These are phyloP conservation scores for Yamadazyma triangularis DNA, from an alignment of 1,139 yeast species.

Conservation along the genomic window DNA sequence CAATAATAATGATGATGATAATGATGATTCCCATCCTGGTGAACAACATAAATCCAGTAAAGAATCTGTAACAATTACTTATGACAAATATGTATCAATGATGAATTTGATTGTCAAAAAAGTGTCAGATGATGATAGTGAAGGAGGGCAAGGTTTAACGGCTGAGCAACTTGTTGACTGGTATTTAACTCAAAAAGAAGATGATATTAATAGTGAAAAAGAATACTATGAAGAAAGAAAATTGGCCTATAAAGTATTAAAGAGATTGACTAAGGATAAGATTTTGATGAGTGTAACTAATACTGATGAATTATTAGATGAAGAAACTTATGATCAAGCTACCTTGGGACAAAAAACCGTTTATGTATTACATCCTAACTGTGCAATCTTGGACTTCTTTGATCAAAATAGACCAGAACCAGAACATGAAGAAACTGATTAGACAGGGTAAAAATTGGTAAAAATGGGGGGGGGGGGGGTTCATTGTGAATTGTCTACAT, in stretches of 20 bases:
- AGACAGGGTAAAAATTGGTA: no score
- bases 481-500: no score
- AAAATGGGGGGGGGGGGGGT: no score
- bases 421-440: slow-evolving; percentile 6
- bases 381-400: slow-evolving; percentile 64
- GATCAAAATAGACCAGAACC: slow-evolving; percentile 27
- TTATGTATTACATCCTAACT: slow-evolving; percentile 87
- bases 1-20: slow-evolving; percentile 10
- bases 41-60: slow-evolving; percentile 5
- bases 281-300: slow-evolving; percentile 80
- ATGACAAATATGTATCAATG: slow-evolving; percentile 81
- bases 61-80: slow-evolving; percentile 47
- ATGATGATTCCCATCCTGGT: no score
- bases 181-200: slow-evolving; percentile 76
- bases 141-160: slow-evolving; percentile 63
- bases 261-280: slow-evolving; percentile 79
- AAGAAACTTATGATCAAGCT: slow-evolving; percentile 15
- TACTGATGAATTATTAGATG: slow-evolving; percentile 33
- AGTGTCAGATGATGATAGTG: slow-evolving; percentile 54
- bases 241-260: slow-evolving; percentile 75
- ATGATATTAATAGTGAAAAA: slow-evolving; percentile 62
- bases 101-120: slow-evolving; percentile 75
- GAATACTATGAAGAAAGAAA: slow-evolving; percentile 69
- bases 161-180: slow-evolving; percentile 70
- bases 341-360: slow-evolving; percentile 19